A percentile compares a stretch with the other conserved stretches of the same genome.
These are phyloP conservation scores for Triticum urartu DNA, from an alignment of 176 grass and related monocot genomes.

Conservation along the genomic window DNA sequence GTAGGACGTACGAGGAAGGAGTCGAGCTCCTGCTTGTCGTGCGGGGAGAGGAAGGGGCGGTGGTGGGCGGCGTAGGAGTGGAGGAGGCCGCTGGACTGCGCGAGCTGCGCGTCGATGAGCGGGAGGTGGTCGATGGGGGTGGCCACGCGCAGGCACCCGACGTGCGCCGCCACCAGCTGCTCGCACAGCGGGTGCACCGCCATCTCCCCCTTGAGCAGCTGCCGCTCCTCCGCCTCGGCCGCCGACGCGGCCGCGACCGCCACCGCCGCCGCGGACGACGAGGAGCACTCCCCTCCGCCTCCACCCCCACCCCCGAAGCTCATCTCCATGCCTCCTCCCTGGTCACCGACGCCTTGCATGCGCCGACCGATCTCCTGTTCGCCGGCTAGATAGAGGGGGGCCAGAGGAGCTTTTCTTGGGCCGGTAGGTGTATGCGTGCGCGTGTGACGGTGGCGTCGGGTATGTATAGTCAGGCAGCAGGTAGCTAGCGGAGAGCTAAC, in stretches of 20 bases:
- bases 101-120: conserved; percentile 88
- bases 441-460: conserved; percentile 25
- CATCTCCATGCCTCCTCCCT: conserved; percentile 59
- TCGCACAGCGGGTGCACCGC: conserved; percentile 97
- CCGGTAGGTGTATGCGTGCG: conserved; percentile 39
- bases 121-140: conserved; percentile 97
- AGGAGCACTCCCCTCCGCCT: conserved; percentile 49
- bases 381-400: not conserved
- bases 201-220: conserved; percentile 93
- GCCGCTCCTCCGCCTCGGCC: conserved; percentile 73
- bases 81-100: conserved; percentile 76
- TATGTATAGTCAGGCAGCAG: conserved; percentile 13
- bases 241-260: conserved; percentile 33
- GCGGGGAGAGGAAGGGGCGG: conserved; percentile 76
- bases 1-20: conserved; percentile 72
- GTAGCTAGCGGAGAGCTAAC: not conserved
- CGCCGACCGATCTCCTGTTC: not conserved
- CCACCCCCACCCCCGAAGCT: conserved; percentile 7
- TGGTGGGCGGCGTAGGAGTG: conserved; percentile 86
- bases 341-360: conserved; percentile 74
- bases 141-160: conserved; percentile 92
- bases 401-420: not conserved
- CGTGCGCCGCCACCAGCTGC: conserved; percentile 88
- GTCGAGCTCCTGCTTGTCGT: conserved; percentile 98
- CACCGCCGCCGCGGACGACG: conserved; percentile 13